Conservation (phyloP, 805 yeast species). For the Blastobotrys terrestris region DNA sequence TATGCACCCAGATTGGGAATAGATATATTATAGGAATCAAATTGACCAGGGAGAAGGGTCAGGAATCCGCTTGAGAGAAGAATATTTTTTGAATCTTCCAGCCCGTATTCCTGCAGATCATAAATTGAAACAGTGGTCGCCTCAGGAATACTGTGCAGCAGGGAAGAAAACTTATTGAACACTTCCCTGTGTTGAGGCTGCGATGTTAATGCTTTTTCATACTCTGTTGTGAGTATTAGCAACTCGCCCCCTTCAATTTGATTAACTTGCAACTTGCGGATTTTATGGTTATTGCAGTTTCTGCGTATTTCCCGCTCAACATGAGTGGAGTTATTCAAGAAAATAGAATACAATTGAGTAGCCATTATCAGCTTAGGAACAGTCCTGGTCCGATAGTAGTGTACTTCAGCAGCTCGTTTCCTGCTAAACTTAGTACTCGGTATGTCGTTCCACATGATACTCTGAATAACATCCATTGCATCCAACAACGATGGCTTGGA, state of each 20-base stretch:
- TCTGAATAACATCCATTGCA: slow-evolving; percentile 23
- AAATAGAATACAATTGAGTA: slow-evolving; percentile 33
- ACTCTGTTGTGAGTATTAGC: slow-evolving; percentile 23
- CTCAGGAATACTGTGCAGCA: slow-evolving; percentile 25
- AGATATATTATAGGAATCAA: slow-evolving; percentile 29
- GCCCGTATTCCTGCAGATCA: slow-evolving; percentile 20
- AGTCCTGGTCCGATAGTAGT: slow-evolving; percentile 19
- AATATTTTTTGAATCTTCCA: slow-evolving; percentile 9
- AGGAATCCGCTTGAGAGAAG: slow-evolving; percentile 31
- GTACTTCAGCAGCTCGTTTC: slow-evolving; percentile 23
- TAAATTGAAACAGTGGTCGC: slow-evolving; percentile 22
- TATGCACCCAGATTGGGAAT: slow-evolving; percentile 34
- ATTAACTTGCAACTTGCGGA: slow-evolving; percentile 27
- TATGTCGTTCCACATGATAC: slow-evolving; percentile 28
- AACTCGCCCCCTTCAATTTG: slow-evolving; percentile 28
- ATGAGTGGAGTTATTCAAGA: slow-evolving; percentile 30
- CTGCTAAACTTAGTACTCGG: slow-evolving; percentile 28
- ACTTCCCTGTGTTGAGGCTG: background rate
- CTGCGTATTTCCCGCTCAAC: slow-evolving; percentile 31
- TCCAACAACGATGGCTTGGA: slow-evolving; percentile 8
- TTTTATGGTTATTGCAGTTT: slow-evolving; percentile 20
- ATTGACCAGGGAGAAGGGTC: slow-evolving; percentile 28
- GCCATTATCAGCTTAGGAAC: slow-evolving; percentile 30
- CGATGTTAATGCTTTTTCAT: slow-evolving; percentile 11
- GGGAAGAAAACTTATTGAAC: slow-evolving; percentile 15